Evolutionary conservation across 2,329 filamentous ascomycete genomes (phyloP).

Genomic region (Fusarium albidum): DNA sequence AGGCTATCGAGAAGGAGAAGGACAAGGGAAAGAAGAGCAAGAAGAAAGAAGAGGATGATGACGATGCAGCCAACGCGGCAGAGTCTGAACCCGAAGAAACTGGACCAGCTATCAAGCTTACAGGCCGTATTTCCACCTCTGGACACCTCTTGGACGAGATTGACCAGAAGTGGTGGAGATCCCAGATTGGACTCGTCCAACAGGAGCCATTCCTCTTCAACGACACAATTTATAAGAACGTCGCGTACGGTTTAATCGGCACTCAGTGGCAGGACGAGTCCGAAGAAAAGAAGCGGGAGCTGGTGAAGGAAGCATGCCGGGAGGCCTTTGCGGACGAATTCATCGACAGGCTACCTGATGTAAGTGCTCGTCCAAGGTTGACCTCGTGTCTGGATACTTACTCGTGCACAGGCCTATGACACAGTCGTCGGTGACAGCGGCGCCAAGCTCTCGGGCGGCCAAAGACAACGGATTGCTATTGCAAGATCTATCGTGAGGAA

Average conservation of each 20-base stretch:
- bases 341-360: slow-evolving; percentile 68
- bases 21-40: slow-evolving; percentile 52
- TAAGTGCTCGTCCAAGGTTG: slow-evolving; percentile 37
- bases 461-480: slow-evolving; percentile 84
- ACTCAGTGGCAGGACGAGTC: slow-evolving; percentile 60
- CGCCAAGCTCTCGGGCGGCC: slow-evolving; percentile 82
- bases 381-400: slow-evolving; percentile 14
- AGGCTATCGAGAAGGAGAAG: slow-evolving; percentile 57
- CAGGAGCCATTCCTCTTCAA: slow-evolving; percentile 76
- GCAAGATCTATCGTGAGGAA: slow-evolving; percentile 77
- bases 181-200: slow-evolving; percentile 71
- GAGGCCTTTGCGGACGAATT: slow-evolving; percentile 77
- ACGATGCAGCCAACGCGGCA: slow-evolving; percentile 38
- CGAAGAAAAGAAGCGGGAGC: slow-evolving; percentile 62
- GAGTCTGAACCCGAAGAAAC: slow-evolving; percentile 47
- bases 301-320: slow-evolving; percentile 70
- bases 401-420: slow-evolving; percentile 65
- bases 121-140: slow-evolving; percentile 58
- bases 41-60: slow-evolving; percentile 46
- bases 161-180: slow-evolving; percentile 70
- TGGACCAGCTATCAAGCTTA: slow-evolving; percentile 55
- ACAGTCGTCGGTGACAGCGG: slow-evolving; percentile 81
- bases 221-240: slow-evolving; percentile 69
- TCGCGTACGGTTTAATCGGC: slow-evolving; percentile 65
- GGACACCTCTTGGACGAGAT: slow-evolving; percentile 63